Evolutionary conservation across 1,284 basidiomycete species (phyloP).

Genomic region (Cronartium ribicola): DNA sequence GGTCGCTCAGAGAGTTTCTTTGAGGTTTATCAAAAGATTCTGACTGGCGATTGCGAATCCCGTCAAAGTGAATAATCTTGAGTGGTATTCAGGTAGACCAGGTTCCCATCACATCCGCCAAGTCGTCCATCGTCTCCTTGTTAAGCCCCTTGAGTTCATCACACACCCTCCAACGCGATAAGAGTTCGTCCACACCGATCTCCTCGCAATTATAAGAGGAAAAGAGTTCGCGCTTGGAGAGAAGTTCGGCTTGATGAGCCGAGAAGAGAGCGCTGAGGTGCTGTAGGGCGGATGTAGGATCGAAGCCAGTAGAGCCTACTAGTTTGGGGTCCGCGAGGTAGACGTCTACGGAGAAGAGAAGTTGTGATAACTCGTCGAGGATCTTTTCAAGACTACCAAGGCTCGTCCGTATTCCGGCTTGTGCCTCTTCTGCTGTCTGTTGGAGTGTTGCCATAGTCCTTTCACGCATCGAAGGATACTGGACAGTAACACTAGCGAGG

Average conservation of each 20-base stretch:
- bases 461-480: conserved; percentile 26
- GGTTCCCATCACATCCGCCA: conserved; percentile 20
- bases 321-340: conserved; percentile 17
- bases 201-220: conserved; percentile 31
- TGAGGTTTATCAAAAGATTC: too few species aligned
- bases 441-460: conserved; percentile 11
- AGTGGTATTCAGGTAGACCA: conserved; percentile 28
- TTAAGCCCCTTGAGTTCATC: conserved; percentile 19
- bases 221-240: conserved; percentile 31
- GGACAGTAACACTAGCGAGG: neutral
- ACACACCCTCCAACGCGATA: conserved; percentile 13
- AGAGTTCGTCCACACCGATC: conserved; percentile 13
- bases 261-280: conserved; percentile 26
- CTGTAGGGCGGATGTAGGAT: conserved; percentile 23
- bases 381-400: conserved; percentile 19
- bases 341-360: conserved; percentile 23
- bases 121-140: conserved; percentile 32
- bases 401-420: conserved; percentile 1
- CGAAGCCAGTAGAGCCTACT: conserved; percentile 12
- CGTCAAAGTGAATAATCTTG: too few species aligned
- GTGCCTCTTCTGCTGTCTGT: conserved; percentile 18
- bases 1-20: too few species aligned
- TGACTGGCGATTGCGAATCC: too few species aligned
- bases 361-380: conserved; percentile 20
- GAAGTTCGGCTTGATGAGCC: conserved; percentile 32